Evolutionary conservation across 2,329 filamentous ascomycete genomes (phyloP).

Genomic region (Trichoderma sp.): DNA sequence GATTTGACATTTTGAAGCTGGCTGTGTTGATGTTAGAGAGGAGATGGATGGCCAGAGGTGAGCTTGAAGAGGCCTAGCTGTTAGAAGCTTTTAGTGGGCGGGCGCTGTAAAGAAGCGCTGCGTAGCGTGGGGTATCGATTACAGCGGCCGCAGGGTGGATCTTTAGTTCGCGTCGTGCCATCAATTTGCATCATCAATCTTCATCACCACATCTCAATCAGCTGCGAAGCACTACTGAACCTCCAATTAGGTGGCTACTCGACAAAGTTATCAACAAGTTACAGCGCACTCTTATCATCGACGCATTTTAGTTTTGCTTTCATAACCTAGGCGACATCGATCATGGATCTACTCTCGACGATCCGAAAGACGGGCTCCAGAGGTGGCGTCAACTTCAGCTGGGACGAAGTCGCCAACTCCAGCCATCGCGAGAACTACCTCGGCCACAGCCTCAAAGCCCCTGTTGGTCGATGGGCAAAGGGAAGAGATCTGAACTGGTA

Average conservation of each 20-base stretch:
- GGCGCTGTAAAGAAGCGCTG: slow-evolving; percentile 18
- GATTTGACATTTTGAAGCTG: slow-evolving; percentile 45
- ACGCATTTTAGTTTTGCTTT: too few relatives aligned
- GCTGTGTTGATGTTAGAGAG: not conserved
- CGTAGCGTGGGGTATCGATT: slow-evolving; percentile 29
- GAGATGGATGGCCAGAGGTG: not conserved
- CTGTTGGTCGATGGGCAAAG: slow-evolving; percentile 90
- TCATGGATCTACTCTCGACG: slow-evolving; percentile 90
- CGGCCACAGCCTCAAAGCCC: slow-evolving; percentile 88
- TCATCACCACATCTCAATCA: not conserved
- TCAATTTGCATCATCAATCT: not conserved
- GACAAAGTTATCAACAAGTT: too few relatives aligned
- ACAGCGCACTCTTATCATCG: not conserved
- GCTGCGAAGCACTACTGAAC: not conserved
- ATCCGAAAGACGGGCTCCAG: slow-evolving; percentile 90
- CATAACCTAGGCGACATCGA: not conserved
- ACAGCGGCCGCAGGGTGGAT: slow-evolving; percentile 24
- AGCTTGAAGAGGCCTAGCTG: slow-evolving; percentile 4
- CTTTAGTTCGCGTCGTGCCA: not conserved
- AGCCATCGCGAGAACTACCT: slow-evolving; percentile 87
- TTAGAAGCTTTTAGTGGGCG: slow-evolving; percentile 25
- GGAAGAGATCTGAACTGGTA: slow-evolving; percentile 70
- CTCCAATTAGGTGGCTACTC: not conserved
- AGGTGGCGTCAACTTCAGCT: slow-evolving; percentile 93
- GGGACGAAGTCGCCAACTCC: slow-evolving; percentile 90